Evolutionary conservation across 2,329 filamentous ascomycete species (phyloP).

Genomic region (Leptographium lundbergii): DNA sequence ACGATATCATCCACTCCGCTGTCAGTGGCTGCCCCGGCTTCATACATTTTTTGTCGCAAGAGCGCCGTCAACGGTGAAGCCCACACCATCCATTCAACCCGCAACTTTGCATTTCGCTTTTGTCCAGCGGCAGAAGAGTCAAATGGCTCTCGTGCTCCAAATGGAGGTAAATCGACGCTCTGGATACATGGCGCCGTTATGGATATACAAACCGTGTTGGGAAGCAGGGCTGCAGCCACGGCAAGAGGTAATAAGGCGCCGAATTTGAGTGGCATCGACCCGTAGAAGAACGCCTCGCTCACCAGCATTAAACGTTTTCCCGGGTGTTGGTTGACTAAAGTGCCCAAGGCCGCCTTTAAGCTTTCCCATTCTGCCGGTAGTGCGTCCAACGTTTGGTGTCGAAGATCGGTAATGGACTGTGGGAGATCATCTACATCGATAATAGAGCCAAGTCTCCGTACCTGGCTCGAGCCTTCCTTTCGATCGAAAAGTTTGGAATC

Average conservation of each 20-base stretch:
- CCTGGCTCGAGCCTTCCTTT: neutral
- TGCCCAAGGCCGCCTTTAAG: constrained; percentile 16
- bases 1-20: constrained; percentile 4
- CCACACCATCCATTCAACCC: constrained; percentile 18
- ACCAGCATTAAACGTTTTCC: constrained; percentile 17
- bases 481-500: constrained; percentile 15
- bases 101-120: constrained; percentile 14
- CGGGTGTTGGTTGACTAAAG: constrained; percentile 13
- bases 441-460: constrained; percentile 12
- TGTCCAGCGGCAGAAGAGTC: constrained; percentile 17
- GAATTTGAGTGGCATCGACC: constrained; percentile 20
- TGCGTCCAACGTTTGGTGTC: constrained; percentile 19
- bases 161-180: constrained; percentile 22
- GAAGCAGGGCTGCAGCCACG: constrained; percentile 7
- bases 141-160: constrained; percentile 19
- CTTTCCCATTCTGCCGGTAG: constrained; percentile 22
- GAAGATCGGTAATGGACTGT: constrained; percentile 18
- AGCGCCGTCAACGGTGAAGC: constrained; percentile 15
- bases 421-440: constrained; percentile 16
- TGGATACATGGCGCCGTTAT: constrained; percentile 24
- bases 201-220: constrained; percentile 20
- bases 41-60: constrained; percentile 16
- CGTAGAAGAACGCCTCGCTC: constrained; percentile 23
- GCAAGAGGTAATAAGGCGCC: constrained; percentile 16
- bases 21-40: constrained; percentile 16